Base-by-base conservation (phyloP, 805 yeast genomes). In the Kuraishia floccosa region DNA sequence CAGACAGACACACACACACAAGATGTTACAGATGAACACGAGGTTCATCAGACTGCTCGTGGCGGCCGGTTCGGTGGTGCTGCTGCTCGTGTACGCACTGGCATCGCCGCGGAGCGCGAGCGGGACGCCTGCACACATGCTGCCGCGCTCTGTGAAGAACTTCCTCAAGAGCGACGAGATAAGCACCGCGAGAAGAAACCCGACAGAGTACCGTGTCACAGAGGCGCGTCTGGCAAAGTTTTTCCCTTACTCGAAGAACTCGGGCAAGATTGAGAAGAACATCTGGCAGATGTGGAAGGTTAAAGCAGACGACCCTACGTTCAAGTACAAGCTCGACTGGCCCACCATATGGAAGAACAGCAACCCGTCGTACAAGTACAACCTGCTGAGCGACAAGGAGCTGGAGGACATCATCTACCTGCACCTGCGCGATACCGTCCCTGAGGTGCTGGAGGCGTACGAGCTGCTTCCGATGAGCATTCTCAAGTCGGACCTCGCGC, bases 371-470 rank as follows among this genome's bases (percentile, higher is more conserved):
- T 49, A 52, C 33, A 48, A 42, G 19, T 47, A 52, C 32, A 52
- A 49, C 32, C 36, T 52, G 25, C 38, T 41, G 24, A 49, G 56
- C 1, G 58, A 52, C 38, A 54, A 42, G 30, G 54, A 52, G 39
- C 50, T 52, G 30, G 39, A 48, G 27, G 52, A 47, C 5, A 33
- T 40, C 21, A 33, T 52, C 27, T 39, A 37, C 23, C 37, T 89
- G 98, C 41, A 42, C 29, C 38, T 52, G 22, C 41, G 38, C 22
- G 43, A 43, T 19, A 47, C 41, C 16, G 53, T 68, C 19, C 79
- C 80, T 1, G 74, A 70, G 38, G 51, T 74, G 25, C 49, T 69
- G 11, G 68, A 64, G 24, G 65, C 76, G 3, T 68, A 57, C 42
- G 61, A 62, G 35, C 39, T 42, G 6, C 45, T 74, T 36, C 79